phyloP scores from a whole-genome alignment of 1,284 basidiomycete genomes.

The Schizopora paradoxa region DNA sequence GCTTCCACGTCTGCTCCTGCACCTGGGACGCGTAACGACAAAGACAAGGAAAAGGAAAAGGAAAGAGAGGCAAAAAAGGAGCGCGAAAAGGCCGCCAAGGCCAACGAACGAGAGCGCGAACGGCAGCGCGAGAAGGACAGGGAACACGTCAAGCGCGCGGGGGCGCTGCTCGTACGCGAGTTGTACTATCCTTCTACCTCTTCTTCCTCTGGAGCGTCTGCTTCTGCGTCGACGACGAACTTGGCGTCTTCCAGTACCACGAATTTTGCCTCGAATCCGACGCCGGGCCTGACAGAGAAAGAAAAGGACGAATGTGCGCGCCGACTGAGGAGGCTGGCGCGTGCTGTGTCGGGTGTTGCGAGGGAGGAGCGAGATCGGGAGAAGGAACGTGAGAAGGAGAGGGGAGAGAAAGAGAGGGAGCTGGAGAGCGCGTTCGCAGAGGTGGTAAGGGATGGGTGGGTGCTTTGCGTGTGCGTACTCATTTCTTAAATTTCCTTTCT shows the following conservation, averaged over 20 bases:
- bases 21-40: conserved; percentile 9
- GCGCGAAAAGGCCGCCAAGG: conserved; percentile 1
- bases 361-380: conserved; percentile 66
- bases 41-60: too few relatives aligned
- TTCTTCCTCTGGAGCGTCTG: not conserved
- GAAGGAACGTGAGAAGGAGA: too few relatives aligned
- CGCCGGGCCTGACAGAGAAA: conserved; percentile 23
- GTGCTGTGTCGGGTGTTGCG: conserved; percentile 46
- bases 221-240: not conserved
- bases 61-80: too few relatives aligned
- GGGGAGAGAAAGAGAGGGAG: too few relatives aligned
- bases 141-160: conserved; percentile 1
- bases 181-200: conserved; percentile 8
- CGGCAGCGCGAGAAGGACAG: conserved; percentile 3
- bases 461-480: conserved; percentile 77
- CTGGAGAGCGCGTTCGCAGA: conserved; percentile 73
- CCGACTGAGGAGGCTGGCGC: conserved; percentile 50
- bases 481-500: conserved; percentile 17
- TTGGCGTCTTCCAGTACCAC: not conserved
- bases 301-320: conserved; percentile 73
- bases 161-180: conserved; percentile 12
- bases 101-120: conserved; percentile 7
- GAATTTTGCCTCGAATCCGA: not conserved
- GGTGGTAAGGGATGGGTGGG: conserved; percentile 74
- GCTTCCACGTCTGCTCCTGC: conserved; percentile 5